Percentiles rank a stretch among this genome's conserved stretches.
phyloP scores from a whole-genome alignment of 2,329 filamentous ascomycete species.

The Botrytis aclada region DNA sequence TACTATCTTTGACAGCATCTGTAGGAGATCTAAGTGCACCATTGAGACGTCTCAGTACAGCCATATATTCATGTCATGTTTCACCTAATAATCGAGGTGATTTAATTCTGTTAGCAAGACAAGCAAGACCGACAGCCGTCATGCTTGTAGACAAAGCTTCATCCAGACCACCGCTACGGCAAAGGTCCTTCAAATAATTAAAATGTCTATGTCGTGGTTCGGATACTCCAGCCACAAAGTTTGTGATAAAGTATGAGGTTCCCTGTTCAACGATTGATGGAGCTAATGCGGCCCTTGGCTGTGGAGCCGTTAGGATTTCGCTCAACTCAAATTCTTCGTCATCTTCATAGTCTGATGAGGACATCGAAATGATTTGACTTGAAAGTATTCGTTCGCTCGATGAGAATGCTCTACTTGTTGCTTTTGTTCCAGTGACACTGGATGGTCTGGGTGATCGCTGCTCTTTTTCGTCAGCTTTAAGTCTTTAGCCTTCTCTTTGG shows the following conservation, averaged over 20 bases:
- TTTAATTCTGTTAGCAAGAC: slow-evolving; percentile 42
- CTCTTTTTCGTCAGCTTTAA: slow-evolving; percentile 25
- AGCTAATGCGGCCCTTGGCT: background rate
- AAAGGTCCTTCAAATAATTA: slow-evolving; percentile 19
- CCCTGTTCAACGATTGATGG: slow-evolving; percentile 21
- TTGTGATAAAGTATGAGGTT: slow-evolving; percentile 22
- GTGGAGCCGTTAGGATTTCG: background rate
- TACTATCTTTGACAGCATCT: slow-evolving; percentile 49
- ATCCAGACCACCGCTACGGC: slow-evolving; percentile 14
- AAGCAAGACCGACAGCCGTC: slow-evolving; percentile 51
- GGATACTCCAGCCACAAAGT: slow-evolving; percentile 19
- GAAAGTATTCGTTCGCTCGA: background rate
- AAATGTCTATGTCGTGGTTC: slow-evolving; percentile 21
- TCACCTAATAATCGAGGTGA: slow-evolving; percentile 43
- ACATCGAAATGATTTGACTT: background rate
- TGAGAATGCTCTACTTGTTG: background rate
- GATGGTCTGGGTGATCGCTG: slow-evolving; percentile 4
- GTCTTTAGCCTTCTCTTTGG: slow-evolving; percentile 24
- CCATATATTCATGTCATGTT: slow-evolving; percentile 49
- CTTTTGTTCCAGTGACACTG: background rate
- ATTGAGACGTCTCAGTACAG: slow-evolving; percentile 49
- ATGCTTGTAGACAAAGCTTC: slow-evolving; percentile 36
- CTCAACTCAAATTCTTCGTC: slow-evolving; percentile 4
- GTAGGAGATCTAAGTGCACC: slow-evolving; percentile 45
- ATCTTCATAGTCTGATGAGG: background rate